Evolutionary conservation across 2,329 filamentous ascomycete species (phyloP).

Genomic region (Calycina herbarum): DNA sequence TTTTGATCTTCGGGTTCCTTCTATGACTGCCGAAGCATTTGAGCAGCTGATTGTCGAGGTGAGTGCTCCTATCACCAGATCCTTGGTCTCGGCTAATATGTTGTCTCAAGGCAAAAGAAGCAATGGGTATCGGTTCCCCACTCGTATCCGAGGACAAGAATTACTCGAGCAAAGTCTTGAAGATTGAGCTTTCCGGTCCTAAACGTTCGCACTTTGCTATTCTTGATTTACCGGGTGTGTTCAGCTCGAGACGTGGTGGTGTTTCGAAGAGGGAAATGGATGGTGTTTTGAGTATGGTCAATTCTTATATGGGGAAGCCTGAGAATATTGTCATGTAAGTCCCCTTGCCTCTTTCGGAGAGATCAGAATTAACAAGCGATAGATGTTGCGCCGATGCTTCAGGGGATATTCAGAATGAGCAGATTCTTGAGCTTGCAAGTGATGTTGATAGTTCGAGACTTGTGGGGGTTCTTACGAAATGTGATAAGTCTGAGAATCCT

Average conservation of each 20-base stretch:
- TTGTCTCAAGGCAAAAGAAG: constrained; percentile 24
- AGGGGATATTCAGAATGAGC: constrained; percentile 37
- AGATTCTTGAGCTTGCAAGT: constrained; percentile 35
- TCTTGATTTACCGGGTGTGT: constrained; percentile 41
- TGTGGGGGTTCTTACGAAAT: constrained; percentile 44
- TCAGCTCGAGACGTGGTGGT: constrained; percentile 27
- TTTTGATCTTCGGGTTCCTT: constrained; percentile 16
- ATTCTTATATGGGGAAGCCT: constrained; percentile 39
- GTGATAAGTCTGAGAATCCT: constrained; percentile 34
- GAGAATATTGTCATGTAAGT: constrained; percentile 44
- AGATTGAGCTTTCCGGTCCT: constrained; percentile 42
- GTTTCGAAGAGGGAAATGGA: constrained; percentile 37
- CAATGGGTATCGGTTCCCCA: constrained; percentile 37
- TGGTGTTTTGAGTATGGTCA: constrained; percentile 38
- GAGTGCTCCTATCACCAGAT: neutral
- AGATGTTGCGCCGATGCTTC: constrained; percentile 41
- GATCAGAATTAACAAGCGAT: neutral
- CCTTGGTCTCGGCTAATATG: too few species aligned
- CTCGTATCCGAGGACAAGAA: constrained; percentile 34
- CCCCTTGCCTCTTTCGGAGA: neutral
- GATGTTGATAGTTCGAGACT: constrained; percentile 36
- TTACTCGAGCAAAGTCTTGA: constrained; percentile 42
- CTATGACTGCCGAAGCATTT: constrained; percentile 37
- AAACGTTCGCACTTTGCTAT: constrained; percentile 42
- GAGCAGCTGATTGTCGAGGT: constrained; percentile 37